Percentiles rank a stretch among this genome's conserved stretches.
phyloP scores from a whole-genome alignment of 2,329 filamentous ascomycete species.

The Aspergillus tanneri region DNA sequence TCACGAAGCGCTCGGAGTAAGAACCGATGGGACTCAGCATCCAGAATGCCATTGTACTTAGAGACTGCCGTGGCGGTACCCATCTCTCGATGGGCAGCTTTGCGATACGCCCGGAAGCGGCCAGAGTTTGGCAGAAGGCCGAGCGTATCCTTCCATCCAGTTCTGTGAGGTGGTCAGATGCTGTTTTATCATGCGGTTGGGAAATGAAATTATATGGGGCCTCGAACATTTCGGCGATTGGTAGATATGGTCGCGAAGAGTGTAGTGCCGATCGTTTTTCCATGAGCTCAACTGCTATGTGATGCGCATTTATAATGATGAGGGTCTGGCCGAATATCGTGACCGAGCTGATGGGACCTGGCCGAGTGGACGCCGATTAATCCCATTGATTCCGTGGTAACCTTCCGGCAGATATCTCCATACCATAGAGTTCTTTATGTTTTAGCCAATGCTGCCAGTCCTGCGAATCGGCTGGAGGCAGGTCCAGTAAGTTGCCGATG shows the following conservation, averaged over 20 bases:
- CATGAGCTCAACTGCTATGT: conserved; percentile 32
- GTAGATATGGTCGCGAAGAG: conserved; percentile 27
- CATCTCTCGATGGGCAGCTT: conserved; percentile 44
- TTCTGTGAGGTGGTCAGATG: conserved; percentile 12
- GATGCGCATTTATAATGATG: conserved; percentile 34
- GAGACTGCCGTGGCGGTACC: conserved; percentile 43
- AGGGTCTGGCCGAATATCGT: conserved; percentile 33
- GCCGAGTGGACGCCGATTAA: neutral
- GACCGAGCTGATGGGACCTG: conserved; percentile 37
- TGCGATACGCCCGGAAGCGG: conserved; percentile 44
- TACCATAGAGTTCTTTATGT: conserved; percentile 42
- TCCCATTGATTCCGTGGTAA: neutral
- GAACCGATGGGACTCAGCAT: conserved; percentile 46
- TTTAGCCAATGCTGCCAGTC: conserved; percentile 44
- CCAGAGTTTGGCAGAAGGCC: conserved; percentile 37
- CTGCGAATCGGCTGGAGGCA: conserved; percentile 41
- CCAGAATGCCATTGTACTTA: conserved; percentile 44
- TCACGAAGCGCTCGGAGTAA: conserved; percentile 43
- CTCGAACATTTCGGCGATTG: conserved; percentile 32
- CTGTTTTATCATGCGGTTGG: neutral
- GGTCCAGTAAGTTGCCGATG: conserved; percentile 50
- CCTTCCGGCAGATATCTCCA: neutral
- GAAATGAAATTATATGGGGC: no score
- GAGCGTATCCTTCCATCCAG: conserved; percentile 41
- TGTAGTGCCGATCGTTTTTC: conserved; percentile 31